Percentiles rank a stretch among this genome's conserved stretches.
These are phyloP conservation scores for Coemansia asiatica DNA, from an alignment of 192 early-diverging fungal genomes.

Conservation along the genomic window DNA sequence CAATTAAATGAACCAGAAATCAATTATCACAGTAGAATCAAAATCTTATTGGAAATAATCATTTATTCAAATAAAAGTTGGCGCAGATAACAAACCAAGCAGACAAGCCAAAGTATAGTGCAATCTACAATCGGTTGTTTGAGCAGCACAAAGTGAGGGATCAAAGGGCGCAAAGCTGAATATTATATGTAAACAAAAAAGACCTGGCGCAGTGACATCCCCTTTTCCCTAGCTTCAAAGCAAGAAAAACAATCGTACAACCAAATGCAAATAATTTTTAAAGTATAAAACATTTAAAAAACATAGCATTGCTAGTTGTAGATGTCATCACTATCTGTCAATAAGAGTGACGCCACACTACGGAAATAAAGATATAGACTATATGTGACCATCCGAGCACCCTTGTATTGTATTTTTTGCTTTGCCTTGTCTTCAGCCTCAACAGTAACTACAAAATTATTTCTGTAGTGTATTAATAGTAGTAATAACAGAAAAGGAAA, in stretches of 20 bases:
- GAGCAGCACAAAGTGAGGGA: neutral
- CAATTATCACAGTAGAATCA: neutral
- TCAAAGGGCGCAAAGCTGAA: neutral
- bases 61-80: neutral
- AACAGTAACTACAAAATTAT: neutral
- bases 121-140: neutral
- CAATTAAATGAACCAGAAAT: neutral
- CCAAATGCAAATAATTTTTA: neutral
- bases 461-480: neutral
- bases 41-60: neutral
- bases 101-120: neutral
- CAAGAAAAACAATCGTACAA: neutral
- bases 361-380: neutral
- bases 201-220: neutral
- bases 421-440: neutral
- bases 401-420: neutral
- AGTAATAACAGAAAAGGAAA: no score
- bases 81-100: neutral
- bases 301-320: no score
- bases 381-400: neutral
- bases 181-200: neutral
- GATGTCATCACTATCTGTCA: no score
- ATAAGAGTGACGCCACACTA: neutral
- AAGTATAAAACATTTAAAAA: no score
- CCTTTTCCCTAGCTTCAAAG: neutral